Base-by-base conservation (phyloP, 1,139 yeast genomes). In the Yamadazyma diospyri region DNA sequence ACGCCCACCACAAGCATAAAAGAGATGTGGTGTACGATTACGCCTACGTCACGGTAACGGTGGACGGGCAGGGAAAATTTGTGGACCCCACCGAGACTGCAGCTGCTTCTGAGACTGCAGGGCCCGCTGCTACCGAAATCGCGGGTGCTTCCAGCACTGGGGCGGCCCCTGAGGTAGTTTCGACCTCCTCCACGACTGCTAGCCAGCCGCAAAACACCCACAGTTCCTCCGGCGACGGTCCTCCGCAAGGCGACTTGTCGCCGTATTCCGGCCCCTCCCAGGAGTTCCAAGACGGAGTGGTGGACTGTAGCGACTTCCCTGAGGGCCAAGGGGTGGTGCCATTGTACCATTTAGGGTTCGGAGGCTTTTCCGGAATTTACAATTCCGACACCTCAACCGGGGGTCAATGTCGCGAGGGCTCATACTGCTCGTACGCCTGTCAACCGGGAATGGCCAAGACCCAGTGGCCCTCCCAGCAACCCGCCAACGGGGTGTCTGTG, bases 381-480 rank as follows among this genome's bases (percentile, higher is more conserved):
- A 76, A 76, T 55, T 58, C 68, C 50, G 57, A 72, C 45, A 84
- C 83, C 52, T 70, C 77, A 31, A 78, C 87, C 39, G 80, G 86
- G 39, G 72, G 82, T 39, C 55, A 68, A 29, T 83, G 94, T 70
- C 57, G 69, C 45, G 88, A 81, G 41, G 92, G 88, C 39, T 72
- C 75, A 51, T 81, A 81, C 72, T 83, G 94, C 61, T 83, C 92
- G 37, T 83, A 83, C 57, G 87, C 92, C 43, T 83, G 94, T 65
- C 89, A 82, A 64, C 76, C 92, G 37, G 94, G 94, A 76, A 82
- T 82, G 92, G 82, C 92, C 50, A 83, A 83, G 70, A 82, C 92
- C 38, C 94, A 83, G 67, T 83, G 88, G 88, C 94, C 94, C 38
- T 61, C 76, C 21, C 46, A 57, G 19, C 94, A 83, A 63, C 92